Evolutionary conservation across 2,329 filamentous ascomycete genomes (phyloP), one percentile per base, ranked within the genome.

Genomic region (Scortechinia acanthostroma): DNA sequence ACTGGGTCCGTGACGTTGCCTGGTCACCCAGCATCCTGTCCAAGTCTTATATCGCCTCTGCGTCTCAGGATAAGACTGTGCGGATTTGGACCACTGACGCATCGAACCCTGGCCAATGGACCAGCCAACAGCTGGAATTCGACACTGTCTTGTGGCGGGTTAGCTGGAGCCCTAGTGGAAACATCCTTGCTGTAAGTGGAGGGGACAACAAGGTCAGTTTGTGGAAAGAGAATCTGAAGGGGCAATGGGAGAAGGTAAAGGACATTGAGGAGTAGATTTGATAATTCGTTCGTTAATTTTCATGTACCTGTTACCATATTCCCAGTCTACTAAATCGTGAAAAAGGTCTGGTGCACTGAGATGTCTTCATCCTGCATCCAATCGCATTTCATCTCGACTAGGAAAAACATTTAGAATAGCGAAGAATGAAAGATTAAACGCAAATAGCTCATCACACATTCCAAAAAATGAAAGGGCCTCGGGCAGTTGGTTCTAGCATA

Each of bases 211-310:
- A 94, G 70, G 91, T 98, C 46, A 94, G 86, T 45, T 67, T 98
- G 63, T 98, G 91, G 91, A 98, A 97, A 77, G 93, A 98, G 77
- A 95, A 95, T 62, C 71, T 98, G 55, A 87, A 86, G 62, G 93
- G 93, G 46, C 88, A 95, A 60, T 98, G 93, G 93, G 91, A 97
- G 68, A 88, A 87, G 58, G 88, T 97, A 53, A 96, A 95, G 78
- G 90, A 88, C 48, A 91, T 98, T 61, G 91, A 95, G 64, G 89
- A 95, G 69, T 95, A 73, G 52, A n/a, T n/a, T n/a, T n/a, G n/a
- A n/a, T n/a, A n/a, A n/a, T n/a, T n/a, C n/a, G n/a, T n/a, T n/a
- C n/a, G n/a, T n/a, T n/a, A n/a, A n/a, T n/a, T n/a, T n/a, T n/a
- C n/a, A n/a, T n/a, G n/a, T n/a, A n/a, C n/a, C n/a, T n/a, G n/a